Percentiles rank a stretch among this genome's conserved stretches.
Evolutionary conservation across 495 filamentous ascomycete genomes (phyloP).

Genomic region (Trichoderma orchidacearum): DNA sequence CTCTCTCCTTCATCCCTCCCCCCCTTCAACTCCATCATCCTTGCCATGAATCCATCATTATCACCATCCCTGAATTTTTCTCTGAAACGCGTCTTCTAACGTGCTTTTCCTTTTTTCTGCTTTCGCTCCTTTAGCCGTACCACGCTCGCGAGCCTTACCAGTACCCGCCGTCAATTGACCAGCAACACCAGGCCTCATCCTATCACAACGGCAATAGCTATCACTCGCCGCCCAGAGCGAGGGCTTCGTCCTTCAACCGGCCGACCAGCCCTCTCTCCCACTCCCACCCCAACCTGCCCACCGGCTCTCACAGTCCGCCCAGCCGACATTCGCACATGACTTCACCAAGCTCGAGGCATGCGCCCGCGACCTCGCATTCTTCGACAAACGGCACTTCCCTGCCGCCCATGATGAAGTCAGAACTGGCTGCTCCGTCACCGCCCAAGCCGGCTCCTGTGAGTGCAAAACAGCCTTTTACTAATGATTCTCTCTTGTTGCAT

Average conservation of each 20-base stretch:
- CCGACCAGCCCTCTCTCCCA: constrained; percentile 42
- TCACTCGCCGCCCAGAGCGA: constrained; percentile 26
- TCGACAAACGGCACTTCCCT: constrained; percentile 29
- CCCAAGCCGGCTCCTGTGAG: constrained; percentile 16
- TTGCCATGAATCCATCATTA: constrained; percentile 25
- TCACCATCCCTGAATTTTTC: constrained; percentile 19
- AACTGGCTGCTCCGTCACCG: constrained; percentile 19
- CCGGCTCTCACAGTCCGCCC: constrained; percentile 39
- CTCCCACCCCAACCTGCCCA: constrained; percentile 35
- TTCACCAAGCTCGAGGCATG: constrained; percentile 31
- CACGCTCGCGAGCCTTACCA: constrained; percentile 39
- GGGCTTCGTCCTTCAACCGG: constrained; percentile 30
- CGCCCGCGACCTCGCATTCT: constrained; percentile 18
- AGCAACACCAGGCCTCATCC: constrained; percentile 23
- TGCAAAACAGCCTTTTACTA: constrained; percentile 15
- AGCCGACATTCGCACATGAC: constrained; percentile 36
- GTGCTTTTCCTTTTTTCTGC: constrained; percentile 11
- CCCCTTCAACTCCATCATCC: not conserved
- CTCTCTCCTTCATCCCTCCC: not conserved
- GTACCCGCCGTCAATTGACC: constrained; percentile 24
- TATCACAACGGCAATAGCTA: constrained; percentile 45
- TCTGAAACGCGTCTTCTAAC: constrained; percentile 13
- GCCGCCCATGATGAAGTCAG: constrained; percentile 28
- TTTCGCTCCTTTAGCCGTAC: constrained; percentile 15
- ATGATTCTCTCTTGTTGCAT: not conserved